Conservation (phyloP, 1,284 basidiomycete genomes). For the Mycosarcoma maydis region DNA sequence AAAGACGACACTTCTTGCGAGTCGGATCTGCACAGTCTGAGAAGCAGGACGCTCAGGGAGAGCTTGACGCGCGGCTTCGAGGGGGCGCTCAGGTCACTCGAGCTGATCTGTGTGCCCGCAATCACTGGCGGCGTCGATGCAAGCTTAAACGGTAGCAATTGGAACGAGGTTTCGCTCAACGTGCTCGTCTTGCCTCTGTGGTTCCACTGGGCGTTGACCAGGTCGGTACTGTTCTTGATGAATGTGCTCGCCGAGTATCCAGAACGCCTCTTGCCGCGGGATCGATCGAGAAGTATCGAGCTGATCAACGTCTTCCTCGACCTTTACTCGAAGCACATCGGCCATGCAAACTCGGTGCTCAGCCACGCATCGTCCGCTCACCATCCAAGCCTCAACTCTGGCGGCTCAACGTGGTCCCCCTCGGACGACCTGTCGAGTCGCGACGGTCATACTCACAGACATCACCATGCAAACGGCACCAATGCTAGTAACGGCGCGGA, state of each 20-base stretch:
- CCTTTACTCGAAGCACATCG: slow-evolving; percentile 38
- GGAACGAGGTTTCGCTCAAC: slow-evolving; percentile 18
- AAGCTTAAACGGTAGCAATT: not conserved
- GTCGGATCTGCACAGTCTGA: slow-evolving; percentile 18
- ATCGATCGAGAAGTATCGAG: slow-evolving; percentile 23
- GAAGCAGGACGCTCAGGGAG: slow-evolving; percentile 18
- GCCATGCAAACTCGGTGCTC: slow-evolving; percentile 38
- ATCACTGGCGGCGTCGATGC: not conserved
- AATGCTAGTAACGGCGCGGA: not conserved
- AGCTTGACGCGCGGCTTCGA: slow-evolving; percentile 27
- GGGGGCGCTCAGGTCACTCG: slow-evolving; percentile 22
- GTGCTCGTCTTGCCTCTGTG: slow-evolving; percentile 30
- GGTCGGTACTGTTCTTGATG: slow-evolving; percentile 35
- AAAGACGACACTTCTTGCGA: slow-evolving; percentile 12
- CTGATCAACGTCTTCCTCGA: slow-evolving; percentile 35
- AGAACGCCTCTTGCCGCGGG: slow-evolving; percentile 23
- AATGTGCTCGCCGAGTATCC: slow-evolving; percentile 38
- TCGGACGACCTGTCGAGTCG: not conserved
- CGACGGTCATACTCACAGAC: slow-evolving; percentile 2
- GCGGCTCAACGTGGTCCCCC: slow-evolving; percentile 16
- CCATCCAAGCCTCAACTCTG: not conserved
- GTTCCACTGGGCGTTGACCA: slow-evolving; percentile 40
- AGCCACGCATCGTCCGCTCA: slow-evolving; percentile 20
- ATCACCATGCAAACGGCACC: not conserved
- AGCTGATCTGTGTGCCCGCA: slow-evolving; percentile 23